Evolutionary conservation across 1,284 basidiomycete genomes (phyloP).

Genomic region (Coniferiporia weirii): DNA sequence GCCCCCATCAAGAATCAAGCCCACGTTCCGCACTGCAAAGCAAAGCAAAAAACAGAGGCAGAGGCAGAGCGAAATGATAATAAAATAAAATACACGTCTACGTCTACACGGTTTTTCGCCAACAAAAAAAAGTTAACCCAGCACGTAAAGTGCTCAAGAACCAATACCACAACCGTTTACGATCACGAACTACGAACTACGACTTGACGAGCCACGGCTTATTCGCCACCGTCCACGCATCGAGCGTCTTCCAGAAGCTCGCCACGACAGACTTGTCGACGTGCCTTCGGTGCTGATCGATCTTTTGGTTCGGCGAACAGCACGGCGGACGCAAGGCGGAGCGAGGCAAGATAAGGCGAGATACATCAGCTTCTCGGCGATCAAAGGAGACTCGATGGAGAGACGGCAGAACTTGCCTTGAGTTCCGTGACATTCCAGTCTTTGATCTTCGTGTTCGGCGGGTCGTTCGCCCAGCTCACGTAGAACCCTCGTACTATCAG

Average conservation of each 20-base stretch:
- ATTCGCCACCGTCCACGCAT: slow-evolving; percentile 76
- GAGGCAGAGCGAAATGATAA: too few relatives aligned
- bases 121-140: too few relatives aligned
- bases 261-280: slow-evolving; percentile 95
- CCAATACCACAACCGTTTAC: not conserved
- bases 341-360: too few relatives aligned
- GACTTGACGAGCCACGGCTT: slow-evolving; percentile 66
- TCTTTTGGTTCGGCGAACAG: slow-evolving; percentile 43
- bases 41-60: too few relatives aligned
- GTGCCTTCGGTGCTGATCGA: slow-evolving; percentile 85
- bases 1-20: too few relatives aligned
- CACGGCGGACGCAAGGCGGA: not conserved
- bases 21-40: too few relatives aligned
- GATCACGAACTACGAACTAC: slow-evolving; percentile 16
- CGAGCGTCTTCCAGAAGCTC: slow-evolving; percentile 90
- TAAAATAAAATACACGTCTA: too few relatives aligned
- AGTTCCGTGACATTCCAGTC: slow-evolving; percentile 97
- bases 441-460: slow-evolving; percentile 80
- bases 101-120: too few relatives aligned
- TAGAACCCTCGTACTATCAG: slow-evolving; percentile 84
- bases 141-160: not conserved
- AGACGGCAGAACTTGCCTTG: slow-evolving; percentile 52
- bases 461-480: slow-evolving; percentile 89
- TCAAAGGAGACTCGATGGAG: slow-evolving; percentile 1
- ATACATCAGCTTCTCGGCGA: not conserved